Percentiles rank a stretch among this genome's conserved stretches.
phyloP scores from a whole-genome alignment of 225 moss, liverwort and hornwort species.

The Climacium dendroides region DNA sequence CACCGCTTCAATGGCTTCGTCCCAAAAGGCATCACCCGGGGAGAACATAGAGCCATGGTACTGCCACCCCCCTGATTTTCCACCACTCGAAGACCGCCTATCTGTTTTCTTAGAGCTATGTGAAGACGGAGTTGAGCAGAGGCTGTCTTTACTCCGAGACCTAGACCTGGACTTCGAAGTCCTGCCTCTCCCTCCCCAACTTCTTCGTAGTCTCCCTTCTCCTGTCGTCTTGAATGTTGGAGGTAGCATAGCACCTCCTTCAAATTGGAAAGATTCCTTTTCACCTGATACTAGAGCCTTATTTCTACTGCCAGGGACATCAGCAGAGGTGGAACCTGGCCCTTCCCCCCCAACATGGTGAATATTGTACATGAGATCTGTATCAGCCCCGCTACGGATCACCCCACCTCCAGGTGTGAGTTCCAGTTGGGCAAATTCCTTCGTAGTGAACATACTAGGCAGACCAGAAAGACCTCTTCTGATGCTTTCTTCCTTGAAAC shows the following conservation, averaged over 20 bases:
- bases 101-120: conserved; percentile 11
- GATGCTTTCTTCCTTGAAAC: conserved; percentile 11
- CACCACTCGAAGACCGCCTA: conserved; percentile 16
- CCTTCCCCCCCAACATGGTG: conserved; percentile 1
- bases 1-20: conserved; percentile 78
- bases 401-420: conserved; percentile 21
- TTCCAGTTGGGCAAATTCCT: conserved; percentile 16
- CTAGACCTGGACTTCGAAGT: conserved; percentile 28
- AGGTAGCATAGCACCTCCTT: conserved; percentile 17
- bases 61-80: conserved; percentile 42
- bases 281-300: not conserved
- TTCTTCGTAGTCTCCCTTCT: conserved; percentile 3
- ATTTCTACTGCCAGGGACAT: not conserved
- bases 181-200: not conserved
- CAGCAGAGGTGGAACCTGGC: not conserved
- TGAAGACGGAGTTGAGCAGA: conserved; percentile 39
- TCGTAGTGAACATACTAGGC: conserved; percentile 13
- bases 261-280: conserved; percentile 2
- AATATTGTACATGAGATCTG: not conserved
- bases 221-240: conserved; percentile 25
- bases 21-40: conserved; percentile 90
- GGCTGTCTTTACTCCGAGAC: conserved; percentile 4
- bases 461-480: conserved; percentile 20
- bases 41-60: conserved; percentile 74
- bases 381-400: not conserved